These are phyloP conservation scores for Grammothele lineata DNA, from an alignment of 768 basidiomycete species.

Conservation along the genomic window DNA sequence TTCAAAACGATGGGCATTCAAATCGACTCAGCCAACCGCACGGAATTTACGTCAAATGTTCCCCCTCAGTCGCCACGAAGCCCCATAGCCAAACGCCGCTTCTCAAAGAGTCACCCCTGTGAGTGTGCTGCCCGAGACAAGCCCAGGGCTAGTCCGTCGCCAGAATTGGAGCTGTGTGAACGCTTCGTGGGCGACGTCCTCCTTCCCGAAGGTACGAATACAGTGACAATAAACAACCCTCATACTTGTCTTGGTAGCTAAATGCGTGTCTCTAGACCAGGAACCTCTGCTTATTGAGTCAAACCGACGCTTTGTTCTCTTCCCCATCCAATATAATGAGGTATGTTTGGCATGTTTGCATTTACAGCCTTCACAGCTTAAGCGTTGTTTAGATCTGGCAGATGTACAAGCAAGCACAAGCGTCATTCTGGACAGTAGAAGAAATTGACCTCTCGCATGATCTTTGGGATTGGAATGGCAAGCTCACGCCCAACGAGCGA, in stretches of 20 bases:
- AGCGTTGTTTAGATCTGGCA: constrained; percentile 71
- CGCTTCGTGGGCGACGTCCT: constrained; percentile 54
- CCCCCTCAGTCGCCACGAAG: constrained; percentile 9
- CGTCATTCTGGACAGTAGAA: constrained; percentile 92
- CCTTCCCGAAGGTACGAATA: constrained; percentile 39
- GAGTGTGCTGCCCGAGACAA: neutral
- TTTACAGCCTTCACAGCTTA: neutral
- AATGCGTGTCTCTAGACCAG: constrained; percentile 38
- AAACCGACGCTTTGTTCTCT: constrained; percentile 81
- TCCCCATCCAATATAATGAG: constrained; percentile 91
- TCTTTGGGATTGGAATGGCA: constrained; percentile 77
- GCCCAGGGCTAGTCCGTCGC: too few species aligned
- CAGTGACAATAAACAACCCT: too few species aligned
- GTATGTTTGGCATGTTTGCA: constrained; percentile 36
- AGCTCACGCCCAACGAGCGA: constrained; percentile 76
- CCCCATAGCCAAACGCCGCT: constrained; percentile 2
- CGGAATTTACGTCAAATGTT: too few species aligned
- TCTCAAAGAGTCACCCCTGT: neutral
- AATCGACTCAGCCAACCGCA: too few species aligned
- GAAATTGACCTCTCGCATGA: constrained; percentile 91
- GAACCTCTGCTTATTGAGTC: constrained; percentile 82
- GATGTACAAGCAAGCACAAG: constrained; percentile 93
- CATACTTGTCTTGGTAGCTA: neutral
- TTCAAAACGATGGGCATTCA: neutral
- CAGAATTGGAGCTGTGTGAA: constrained; percentile 22